These are phyloP conservation scores for Monosporascus sp. DNA, from an alignment of 2,329 filamentous ascomycete species.

Conservation along the genomic window DNA sequence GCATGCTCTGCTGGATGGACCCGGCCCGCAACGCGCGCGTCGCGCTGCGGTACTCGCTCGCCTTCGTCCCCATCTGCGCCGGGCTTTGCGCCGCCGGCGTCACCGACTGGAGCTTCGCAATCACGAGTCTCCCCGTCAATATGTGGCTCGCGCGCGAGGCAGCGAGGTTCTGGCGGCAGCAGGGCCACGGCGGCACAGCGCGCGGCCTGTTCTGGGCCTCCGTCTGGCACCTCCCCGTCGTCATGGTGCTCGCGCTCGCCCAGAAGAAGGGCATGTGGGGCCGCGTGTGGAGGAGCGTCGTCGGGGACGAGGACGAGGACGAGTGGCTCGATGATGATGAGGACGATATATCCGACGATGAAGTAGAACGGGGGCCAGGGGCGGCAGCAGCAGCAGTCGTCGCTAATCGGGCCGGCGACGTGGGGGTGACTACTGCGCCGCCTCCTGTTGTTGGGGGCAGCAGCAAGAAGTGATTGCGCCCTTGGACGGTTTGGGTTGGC, in stretches of 20 bases:
- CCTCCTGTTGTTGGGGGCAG: neutral
- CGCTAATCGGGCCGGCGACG: neutral
- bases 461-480: neutral
- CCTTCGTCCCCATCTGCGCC: conserved; percentile 81
- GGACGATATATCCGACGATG: neutral
- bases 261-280: conserved; percentile 94
- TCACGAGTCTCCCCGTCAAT: conserved; percentile 77
- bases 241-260: conserved; percentile 83
- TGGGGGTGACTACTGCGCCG: neutral
- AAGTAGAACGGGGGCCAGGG: neutral
- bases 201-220: conserved; percentile 92
- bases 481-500: too few relatives aligned
- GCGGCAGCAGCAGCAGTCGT: neutral
- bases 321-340: conserved; percentile 18
- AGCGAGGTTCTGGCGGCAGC: conserved; percentile 70
- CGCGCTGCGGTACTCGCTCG: conserved; percentile 76
- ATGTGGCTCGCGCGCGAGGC: conserved; percentile 79
- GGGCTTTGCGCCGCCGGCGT: conserved; percentile 73
- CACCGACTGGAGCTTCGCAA: conserved; percentile 80
- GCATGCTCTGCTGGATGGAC: conserved; percentile 82
- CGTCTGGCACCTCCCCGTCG: conserved; percentile 88
- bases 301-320: conserved; percentile 53
- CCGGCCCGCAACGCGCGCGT: conserved; percentile 81
- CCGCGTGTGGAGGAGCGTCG: conserved; percentile 66
- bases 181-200: conserved; percentile 75